phyloP scores from a whole-genome alignment of 2,329 filamentous ascomycete species.

The Clarireedia homoeocarpa region DNA sequence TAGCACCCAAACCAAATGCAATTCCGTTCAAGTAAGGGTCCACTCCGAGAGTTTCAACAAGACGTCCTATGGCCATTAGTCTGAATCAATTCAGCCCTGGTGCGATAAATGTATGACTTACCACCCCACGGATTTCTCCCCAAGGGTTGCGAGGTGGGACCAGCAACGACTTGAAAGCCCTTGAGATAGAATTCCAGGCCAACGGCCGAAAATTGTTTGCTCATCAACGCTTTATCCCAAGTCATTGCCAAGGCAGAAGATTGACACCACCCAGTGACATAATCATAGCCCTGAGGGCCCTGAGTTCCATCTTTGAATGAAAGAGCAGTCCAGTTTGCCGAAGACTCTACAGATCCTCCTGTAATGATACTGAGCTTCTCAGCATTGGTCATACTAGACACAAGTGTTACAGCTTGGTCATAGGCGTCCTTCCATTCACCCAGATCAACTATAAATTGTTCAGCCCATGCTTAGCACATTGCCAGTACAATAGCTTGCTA shows the following conservation, averaged over 20 bases:
- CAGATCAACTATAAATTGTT: constrained; percentile 10
- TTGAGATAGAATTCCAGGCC: constrained; percentile 16
- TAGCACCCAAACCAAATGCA: constrained; percentile 13
- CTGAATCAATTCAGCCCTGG: too few relatives aligned
- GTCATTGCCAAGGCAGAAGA: constrained; percentile 11
- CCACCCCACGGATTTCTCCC: constrained; percentile 16
- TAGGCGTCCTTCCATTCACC: constrained; percentile 32
- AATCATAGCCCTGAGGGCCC: constrained; percentile 15
- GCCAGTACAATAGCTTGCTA: too few relatives aligned
- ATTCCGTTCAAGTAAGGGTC: constrained; percentile 18
- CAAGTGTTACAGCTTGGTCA: constrained; percentile 31
- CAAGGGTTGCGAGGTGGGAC: constrained; percentile 13
- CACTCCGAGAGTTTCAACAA: constrained; percentile 14
- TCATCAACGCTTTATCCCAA: constrained; percentile 14
- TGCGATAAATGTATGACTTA: too few relatives aligned
- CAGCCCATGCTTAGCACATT: too few relatives aligned
- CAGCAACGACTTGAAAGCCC: constrained; percentile 13
- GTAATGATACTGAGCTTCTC: constrained; percentile 36
- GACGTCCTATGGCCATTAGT: background rate
- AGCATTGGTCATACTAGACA: constrained; percentile 33
- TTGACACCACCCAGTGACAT: constrained; percentile 13
- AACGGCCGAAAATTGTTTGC: constrained; percentile 13
- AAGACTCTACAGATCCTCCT: constrained; percentile 16
- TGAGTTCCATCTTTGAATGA: constrained; percentile 11
- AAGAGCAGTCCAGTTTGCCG: constrained; percentile 16